Conservation (phyloP, 345 rosid species). For the Citrus sp. region DNA sequence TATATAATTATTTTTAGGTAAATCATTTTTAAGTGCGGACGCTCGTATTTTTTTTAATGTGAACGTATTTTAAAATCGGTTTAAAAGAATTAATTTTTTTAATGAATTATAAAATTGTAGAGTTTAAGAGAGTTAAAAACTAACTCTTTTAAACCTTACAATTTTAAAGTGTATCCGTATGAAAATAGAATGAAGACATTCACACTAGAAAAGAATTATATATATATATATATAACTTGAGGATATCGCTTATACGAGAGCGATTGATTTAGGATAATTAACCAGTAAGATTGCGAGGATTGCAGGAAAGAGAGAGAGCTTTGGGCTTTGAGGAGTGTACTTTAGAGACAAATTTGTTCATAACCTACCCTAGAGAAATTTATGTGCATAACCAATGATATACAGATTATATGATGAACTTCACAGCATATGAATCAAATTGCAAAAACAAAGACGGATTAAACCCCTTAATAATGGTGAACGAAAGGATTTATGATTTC, state of each 20-base stretch:
- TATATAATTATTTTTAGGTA: too few relatives aligned
- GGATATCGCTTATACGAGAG: neutral
- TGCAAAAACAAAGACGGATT: too few relatives aligned
- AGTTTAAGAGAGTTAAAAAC: rapidly evolving
- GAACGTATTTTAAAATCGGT: rapidly evolving
- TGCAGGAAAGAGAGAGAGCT: too few relatives aligned
- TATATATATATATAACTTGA: too few relatives aligned
- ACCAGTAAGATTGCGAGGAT: neutral
- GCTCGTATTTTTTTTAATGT: too few relatives aligned
- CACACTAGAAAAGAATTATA: rapidly evolving
- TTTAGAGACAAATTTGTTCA: too few relatives aligned
- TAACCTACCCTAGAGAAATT: neutral
- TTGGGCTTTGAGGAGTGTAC: too few relatives aligned
- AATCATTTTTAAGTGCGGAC: rapidly evolving
- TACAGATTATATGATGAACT: neutral
- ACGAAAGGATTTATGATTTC: neutral
- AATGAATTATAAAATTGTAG: rapidly evolving
- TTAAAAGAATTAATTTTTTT: too few relatives aligned
- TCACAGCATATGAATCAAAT: neutral
- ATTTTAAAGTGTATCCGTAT: rapidly evolving
- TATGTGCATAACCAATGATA: neutral
- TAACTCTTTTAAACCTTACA: rapidly evolving
- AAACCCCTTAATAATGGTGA: too few relatives aligned
- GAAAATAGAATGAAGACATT: too few relatives aligned
- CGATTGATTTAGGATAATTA: neutral